Evolutionary conservation across 352 stramenopile species (phyloP).

Genomic region (Peronospora belbahrii): DNA sequence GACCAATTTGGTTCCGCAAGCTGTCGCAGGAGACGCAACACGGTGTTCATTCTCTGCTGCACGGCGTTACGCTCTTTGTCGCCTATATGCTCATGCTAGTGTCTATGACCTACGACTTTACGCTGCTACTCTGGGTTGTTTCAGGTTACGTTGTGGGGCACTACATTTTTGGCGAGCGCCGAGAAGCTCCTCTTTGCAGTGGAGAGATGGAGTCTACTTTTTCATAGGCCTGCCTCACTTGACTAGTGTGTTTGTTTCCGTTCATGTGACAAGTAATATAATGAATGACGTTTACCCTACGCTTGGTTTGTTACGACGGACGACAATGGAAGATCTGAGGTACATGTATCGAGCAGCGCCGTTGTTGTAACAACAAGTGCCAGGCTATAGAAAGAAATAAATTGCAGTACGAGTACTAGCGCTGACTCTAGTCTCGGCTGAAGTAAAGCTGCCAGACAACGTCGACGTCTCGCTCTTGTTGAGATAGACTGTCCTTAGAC

Average conservation of each 20-base stretch:
- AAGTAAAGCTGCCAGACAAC: too few relatives aligned
- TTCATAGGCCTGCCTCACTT: conserved; percentile 6
- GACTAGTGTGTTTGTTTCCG: background rate
- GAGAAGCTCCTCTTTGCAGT: conserved; percentile 27
- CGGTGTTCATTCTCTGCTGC: conserved; percentile 39
- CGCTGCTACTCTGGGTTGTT: conserved; percentile 49
- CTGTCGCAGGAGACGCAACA: conserved; percentile 45
- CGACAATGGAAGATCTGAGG: too few relatives aligned
- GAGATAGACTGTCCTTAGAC: too few relatives aligned
- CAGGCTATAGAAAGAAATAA: too few relatives aligned
- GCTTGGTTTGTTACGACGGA: conserved; percentile 2
- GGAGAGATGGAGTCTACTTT: conserved; percentile 26
- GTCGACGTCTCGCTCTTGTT: too few relatives aligned
- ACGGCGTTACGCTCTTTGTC: conserved; percentile 55
- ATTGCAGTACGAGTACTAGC: too few relatives aligned
- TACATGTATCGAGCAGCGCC: too few relatives aligned
- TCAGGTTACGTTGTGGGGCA: conserved; percentile 51
- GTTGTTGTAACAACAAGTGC: too few relatives aligned
- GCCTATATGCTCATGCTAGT: conserved; percentile 80
- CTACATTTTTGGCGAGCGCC: conserved; percentile 61
- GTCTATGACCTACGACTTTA: conserved; percentile 72
- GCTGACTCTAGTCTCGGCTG: too few relatives aligned
- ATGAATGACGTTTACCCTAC: conserved; percentile 8
- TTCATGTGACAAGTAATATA: conserved; percentile 19
- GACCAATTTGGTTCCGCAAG: conserved; percentile 47